Percentiles rank a stretch among this genome's conserved stretches.
Evolutionary conservation across 371 early-diverging fungal species (phyloP).

Genomic region (Batrachochytrium dendrobatidis): DNA sequence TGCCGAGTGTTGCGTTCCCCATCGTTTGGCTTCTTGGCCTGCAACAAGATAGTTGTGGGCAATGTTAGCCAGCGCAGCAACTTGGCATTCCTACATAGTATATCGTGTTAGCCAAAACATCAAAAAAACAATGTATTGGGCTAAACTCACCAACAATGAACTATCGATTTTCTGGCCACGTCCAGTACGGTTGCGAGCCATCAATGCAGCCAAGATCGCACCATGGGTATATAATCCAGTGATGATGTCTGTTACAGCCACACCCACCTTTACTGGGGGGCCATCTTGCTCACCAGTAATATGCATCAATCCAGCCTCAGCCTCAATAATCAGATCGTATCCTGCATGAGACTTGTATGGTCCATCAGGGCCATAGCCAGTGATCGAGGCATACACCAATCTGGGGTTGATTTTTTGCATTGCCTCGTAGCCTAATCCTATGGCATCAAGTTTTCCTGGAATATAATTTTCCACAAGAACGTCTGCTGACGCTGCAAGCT

Average conservation of each 20-base stretch:
- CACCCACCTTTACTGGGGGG: constrained; percentile 88
- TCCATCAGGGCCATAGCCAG: constrained; percentile 80
- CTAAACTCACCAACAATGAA: constrained; percentile 57
- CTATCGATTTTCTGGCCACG: constrained; percentile 81
- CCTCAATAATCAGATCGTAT: constrained; percentile 92
- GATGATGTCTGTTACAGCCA: constrained; percentile 81
- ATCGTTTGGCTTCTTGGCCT: constrained; percentile 66
- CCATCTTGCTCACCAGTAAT: constrained; percentile 82
- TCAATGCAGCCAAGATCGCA: constrained; percentile 80
- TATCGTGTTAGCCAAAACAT: too few species aligned
- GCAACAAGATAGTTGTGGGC: constrained; percentile 80
- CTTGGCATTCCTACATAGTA: constrained; percentile 61
- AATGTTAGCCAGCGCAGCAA: constrained; percentile 81
- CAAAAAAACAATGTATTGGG: too few species aligned
- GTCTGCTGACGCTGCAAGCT: constrained; percentile 62
- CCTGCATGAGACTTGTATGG: constrained; percentile 75
- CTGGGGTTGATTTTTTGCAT: constrained; percentile 61
- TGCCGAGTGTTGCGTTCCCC: constrained; percentile 83
- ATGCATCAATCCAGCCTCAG: constrained; percentile 90
- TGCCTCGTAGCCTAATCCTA: constrained; percentile 72
- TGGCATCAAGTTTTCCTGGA: constrained; percentile 71
- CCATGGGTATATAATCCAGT: constrained; percentile 85
- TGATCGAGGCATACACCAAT: constrained; percentile 72
- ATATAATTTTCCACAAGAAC: constrained; percentile 87
- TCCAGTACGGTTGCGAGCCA: constrained; percentile 57